Conservation (phyloP, 2,329 filamentous ascomycete genomes). For the Conoideocrella luteorostrata region DNA sequence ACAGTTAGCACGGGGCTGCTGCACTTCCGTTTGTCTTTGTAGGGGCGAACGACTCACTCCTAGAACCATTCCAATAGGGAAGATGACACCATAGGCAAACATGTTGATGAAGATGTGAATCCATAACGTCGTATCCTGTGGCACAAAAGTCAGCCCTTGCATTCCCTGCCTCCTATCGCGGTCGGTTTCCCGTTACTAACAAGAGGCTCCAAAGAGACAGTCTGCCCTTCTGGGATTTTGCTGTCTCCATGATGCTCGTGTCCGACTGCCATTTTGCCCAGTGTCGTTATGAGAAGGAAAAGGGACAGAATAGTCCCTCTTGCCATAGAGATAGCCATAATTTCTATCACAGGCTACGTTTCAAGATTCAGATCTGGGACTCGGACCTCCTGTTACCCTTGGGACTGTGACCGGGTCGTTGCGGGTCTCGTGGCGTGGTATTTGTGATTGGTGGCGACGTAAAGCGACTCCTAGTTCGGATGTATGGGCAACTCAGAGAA, state of each 20-base stretch:
- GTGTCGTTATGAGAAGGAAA: constrained; percentile 17
- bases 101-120: constrained; percentile 86
- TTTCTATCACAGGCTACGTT: constrained; percentile 7
- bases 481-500: background rate
- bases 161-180: background rate
- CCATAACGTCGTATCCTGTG: constrained; percentile 79
- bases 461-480: background rate
- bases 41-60: constrained; percentile 54
- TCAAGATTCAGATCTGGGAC: constrained; percentile 4
- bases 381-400: constrained; percentile 1
- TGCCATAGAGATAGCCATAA: constrained; percentile 15
- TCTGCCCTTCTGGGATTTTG: constrained; percentile 61
- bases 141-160: constrained; percentile 23
- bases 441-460: background rate
- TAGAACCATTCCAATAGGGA: constrained; percentile 90
- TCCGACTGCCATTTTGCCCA: constrained; percentile 20
- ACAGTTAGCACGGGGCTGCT: background rate
- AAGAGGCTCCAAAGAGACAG: constrained; percentile 66
- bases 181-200: constrained; percentile 38
- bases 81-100: constrained; percentile 83
- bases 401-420: background rate
- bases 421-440: background rate
- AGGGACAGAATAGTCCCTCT: constrained; percentile 13
- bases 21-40: background rate
- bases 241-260: constrained; percentile 46